Evolutionary conservation across 495 filamentous ascomycete genomes (phyloP).

Genomic region (Apodospora peruviana): DNA sequence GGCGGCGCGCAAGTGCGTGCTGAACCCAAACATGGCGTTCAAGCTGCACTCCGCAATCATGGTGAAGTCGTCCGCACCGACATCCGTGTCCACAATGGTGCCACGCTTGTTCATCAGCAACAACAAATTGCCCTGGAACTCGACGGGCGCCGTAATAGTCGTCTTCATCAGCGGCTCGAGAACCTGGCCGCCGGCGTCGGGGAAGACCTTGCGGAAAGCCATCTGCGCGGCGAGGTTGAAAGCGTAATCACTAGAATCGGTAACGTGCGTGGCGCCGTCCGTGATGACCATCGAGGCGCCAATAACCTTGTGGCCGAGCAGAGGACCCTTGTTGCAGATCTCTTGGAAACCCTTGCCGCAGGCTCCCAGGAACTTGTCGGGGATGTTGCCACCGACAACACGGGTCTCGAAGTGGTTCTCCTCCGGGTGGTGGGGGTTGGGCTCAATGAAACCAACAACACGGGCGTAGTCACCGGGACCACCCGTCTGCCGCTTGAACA

Average conservation of each 20-base stretch:
- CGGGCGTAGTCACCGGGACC: conserved; percentile 95
- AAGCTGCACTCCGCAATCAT: conserved; percentile 86
- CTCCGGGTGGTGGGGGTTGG: conserved; percentile 58
- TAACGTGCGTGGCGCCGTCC: conserved; percentile 96
- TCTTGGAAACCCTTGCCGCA: conserved; percentile 94
- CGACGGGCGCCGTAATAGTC: conserved; percentile 86
- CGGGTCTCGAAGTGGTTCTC: conserved; percentile 81
- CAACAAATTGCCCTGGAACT: conserved; percentile 97
- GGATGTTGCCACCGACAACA: conserved; percentile 84
- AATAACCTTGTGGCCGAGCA: conserved; percentile 90
- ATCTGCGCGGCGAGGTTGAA: conserved; percentile 96
- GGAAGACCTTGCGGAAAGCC: conserved; percentile 95
- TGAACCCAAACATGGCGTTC: conserved; percentile 98
- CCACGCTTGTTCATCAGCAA: conserved; percentile 95
- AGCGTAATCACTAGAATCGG: conserved; percentile 96
- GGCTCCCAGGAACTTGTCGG: conserved; percentile 92
- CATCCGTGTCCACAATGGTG: conserved; percentile 92
- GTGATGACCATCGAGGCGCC: conserved; percentile 88
- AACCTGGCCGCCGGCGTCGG: conserved; percentile 66
- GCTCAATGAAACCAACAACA: conserved; percentile 90
- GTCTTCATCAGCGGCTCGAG: conserved; percentile 99
- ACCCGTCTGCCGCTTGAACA: conserved; percentile 93
- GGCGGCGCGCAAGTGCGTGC: conserved; percentile 77
- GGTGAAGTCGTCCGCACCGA: conserved; percentile 93
- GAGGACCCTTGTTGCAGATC: conserved; percentile 79